Evolutionary conservation across 495 filamentous ascomycete genomes (phyloP).

Genomic region (Hypoxylon lenormandii): DNA sequence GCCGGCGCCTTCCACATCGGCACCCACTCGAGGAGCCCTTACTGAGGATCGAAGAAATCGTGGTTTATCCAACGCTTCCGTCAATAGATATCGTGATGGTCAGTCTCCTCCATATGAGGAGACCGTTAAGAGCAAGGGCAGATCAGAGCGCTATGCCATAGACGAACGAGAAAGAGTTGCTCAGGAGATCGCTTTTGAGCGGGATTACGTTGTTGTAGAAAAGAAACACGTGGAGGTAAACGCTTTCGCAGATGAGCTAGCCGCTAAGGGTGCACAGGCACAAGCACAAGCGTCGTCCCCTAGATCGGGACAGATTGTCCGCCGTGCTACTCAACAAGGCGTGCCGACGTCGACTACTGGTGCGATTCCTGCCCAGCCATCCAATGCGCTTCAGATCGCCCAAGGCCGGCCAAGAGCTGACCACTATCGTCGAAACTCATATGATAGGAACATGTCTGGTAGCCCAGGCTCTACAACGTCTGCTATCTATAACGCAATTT

Average conservation of each 20-base stretch:
- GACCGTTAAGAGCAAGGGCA: slow-evolving; percentile 36
- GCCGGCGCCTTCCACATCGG: slow-evolving; percentile 55
- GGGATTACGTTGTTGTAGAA: slow-evolving; percentile 95
- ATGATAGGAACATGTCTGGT: slow-evolving; percentile 79
- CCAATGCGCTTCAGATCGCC: slow-evolving; percentile 76
- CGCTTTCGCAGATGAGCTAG: slow-evolving; percentile 94
- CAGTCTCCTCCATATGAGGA: slow-evolving; percentile 35
- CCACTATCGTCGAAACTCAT: slow-evolving; percentile 74
- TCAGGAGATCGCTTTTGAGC: slow-evolving; percentile 87
- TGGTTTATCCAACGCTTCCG: slow-evolving; percentile 54
- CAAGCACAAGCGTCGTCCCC: slow-evolving; percentile 65
- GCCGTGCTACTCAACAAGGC: slow-evolving; percentile 74
- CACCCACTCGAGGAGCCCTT: slow-evolving; percentile 51
- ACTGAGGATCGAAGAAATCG: slow-evolving; percentile 52
- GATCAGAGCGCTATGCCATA: slow-evolving; percentile 54
- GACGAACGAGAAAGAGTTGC: slow-evolving; percentile 80
- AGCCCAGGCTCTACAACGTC: slow-evolving; percentile 85
- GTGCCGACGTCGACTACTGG: slow-evolving; percentile 68
- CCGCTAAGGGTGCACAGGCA: slow-evolving; percentile 75
- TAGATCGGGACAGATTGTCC: slow-evolving; percentile 60
- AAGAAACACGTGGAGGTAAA: slow-evolving; percentile 95
- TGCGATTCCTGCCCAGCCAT: slow-evolving; percentile 65
- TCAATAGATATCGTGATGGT: slow-evolving; percentile 42
- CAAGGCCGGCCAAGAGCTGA: slow-evolving; percentile 69
- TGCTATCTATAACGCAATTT: slow-evolving; percentile 91